Conservation (phyloP, 202 grass and related monocot species). For the Saccharum hybrid region DNA sequence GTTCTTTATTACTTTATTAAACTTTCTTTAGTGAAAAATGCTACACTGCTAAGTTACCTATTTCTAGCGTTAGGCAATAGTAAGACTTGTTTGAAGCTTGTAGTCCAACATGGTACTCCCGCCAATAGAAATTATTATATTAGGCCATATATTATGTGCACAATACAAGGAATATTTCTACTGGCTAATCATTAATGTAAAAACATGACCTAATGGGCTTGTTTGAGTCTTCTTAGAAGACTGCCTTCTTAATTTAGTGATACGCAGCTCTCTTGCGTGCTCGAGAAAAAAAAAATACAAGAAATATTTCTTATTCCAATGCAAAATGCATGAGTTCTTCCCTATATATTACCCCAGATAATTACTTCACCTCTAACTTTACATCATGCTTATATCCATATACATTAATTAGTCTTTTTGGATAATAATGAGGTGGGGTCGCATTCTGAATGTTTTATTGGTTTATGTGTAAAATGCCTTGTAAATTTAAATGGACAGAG, state of each 20-base stretch:
- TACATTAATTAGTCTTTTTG: not conserved
- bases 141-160: not conserved
- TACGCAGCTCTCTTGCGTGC: not conserved
- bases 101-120: not conserved
- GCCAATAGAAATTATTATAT: not conserved
- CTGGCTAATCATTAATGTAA: not conserved
- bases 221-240: not conserved
- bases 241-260: not conserved
- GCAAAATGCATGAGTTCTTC: not conserved
- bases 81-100: not conserved
- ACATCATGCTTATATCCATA: not conserved
- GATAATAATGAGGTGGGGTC: not conserved
- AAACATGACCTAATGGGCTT: not conserved
- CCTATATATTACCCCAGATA: not conserved
- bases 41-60: not conserved
- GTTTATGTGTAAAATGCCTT: not conserved
- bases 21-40: constrained; percentile 7
- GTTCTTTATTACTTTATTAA: constrained; percentile 9
- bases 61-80: constrained; percentile 2
- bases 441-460: constrained; percentile 1
- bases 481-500: not conserved
- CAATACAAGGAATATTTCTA: not conserved
- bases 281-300: not conserved
- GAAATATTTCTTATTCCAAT: not conserved
- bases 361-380: not conserved